These are phyloP conservation scores for Fagus crenata DNA, from an alignment of 306 rosid species.

Conservation along the genomic window DNA sequence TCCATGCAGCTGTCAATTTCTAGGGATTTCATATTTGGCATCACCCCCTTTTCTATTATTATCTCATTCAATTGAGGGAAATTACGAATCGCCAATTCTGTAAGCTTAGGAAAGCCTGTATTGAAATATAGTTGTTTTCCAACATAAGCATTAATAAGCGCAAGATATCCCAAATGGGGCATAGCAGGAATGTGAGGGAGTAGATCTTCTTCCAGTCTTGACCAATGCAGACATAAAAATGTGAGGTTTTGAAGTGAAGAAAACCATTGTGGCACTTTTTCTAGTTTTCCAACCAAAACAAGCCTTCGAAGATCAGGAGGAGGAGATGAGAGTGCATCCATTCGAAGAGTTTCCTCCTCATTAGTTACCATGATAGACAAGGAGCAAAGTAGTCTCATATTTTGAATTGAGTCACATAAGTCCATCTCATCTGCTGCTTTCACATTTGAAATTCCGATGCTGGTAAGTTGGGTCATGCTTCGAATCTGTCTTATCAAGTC, in stretches of 20 bases:
- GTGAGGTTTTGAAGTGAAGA: not conserved
- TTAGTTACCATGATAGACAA: not conserved
- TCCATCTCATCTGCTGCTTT: not conserved
- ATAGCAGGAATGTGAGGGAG: not conserved
- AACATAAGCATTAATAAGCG: not conserved
- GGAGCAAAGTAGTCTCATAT: not conserved
- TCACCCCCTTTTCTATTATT: conserved; percentile 8
- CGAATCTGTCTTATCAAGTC: not conserved
- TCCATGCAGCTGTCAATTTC: not conserved
- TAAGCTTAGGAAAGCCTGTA: conserved; percentile 3
- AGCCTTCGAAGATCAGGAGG: not conserved
- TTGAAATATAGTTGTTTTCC: not conserved
- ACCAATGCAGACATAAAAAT: not conserved
- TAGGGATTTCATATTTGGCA: not conserved
- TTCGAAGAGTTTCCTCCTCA: not conserved
- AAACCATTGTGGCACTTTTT: not conserved
- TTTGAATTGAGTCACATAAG: conserved; percentile 12
- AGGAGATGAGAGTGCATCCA: not conserved
- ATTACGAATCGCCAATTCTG: not conserved
- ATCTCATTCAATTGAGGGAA: conserved; percentile 3
- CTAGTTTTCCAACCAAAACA: not conserved
- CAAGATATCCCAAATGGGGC: not conserved
- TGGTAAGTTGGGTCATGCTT: not conserved
- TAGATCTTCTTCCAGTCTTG: conserved; percentile 3
- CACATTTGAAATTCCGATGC: not conserved